phyloP scores from a whole-genome alignment of 495 filamentous ascomycete genomes.

The Bryoglossum gracile region DNA sequence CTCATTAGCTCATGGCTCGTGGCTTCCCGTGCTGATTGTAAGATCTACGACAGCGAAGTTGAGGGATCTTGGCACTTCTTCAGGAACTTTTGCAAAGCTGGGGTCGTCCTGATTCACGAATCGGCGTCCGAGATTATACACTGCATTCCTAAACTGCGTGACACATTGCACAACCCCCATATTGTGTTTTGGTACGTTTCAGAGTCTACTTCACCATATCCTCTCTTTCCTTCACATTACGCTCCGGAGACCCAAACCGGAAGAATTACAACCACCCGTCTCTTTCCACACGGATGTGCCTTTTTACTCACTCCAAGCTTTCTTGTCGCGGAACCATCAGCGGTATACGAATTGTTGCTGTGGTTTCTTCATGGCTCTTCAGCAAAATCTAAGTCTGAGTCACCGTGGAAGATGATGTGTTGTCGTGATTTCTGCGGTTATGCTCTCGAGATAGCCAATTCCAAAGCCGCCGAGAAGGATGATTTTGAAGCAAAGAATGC shows the following conservation, averaged over 20 bases:
- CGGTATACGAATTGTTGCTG: constrained; percentile 42
- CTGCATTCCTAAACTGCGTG: constrained; percentile 9
- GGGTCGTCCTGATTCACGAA: constrained; percentile 21
- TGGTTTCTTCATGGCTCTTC: constrained; percentile 41
- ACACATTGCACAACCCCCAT: not conserved
- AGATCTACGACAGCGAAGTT: constrained; percentile 14
- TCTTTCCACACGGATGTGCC: constrained; percentile 52
- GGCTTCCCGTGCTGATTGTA: constrained; percentile 6
- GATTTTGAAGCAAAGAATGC: constrained; percentile 13
- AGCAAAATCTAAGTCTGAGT: constrained; percentile 23
- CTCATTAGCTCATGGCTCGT: constrained; percentile 17
- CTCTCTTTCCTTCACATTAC: constrained; percentile 7
- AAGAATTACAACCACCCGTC: constrained; percentile 26
- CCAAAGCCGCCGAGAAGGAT: constrained; percentile 32
- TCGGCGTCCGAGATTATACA: constrained; percentile 16
- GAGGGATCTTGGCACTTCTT: constrained; percentile 23
- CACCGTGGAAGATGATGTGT: constrained; percentile 33
- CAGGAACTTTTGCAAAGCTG: not conserved
- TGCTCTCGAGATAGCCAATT: constrained; percentile 31
- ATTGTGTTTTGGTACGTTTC: constrained; percentile 17
- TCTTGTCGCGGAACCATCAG: constrained; percentile 42
- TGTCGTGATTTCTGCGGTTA: constrained; percentile 26
- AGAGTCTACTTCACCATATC: constrained; percentile 6
- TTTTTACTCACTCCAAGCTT: constrained; percentile 61
- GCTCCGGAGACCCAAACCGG: constrained; percentile 3